Conservation (phyloP, 768 basidiomycete species). For the Tubosaeta sp. region DNA sequence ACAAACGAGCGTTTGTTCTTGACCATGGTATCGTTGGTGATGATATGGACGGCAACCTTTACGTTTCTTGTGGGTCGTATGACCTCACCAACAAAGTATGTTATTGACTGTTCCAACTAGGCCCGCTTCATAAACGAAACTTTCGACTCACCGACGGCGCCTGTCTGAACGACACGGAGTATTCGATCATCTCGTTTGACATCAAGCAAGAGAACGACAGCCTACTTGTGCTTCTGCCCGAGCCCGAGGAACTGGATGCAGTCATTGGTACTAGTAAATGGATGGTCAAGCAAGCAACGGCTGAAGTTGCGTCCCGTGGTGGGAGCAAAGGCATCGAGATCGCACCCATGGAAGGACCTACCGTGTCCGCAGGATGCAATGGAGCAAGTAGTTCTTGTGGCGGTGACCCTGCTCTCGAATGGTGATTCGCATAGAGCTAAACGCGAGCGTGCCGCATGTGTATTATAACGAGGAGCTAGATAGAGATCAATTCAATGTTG, state of each 20-base stretch:
- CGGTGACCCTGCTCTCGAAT: neutral
- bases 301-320: conserved; percentile 33
- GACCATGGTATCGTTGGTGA: conserved; percentile 69
- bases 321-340: conserved; percentile 34
- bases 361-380: neutral
- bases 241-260: conserved; percentile 47
- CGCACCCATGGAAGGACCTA: conserved; percentile 16
- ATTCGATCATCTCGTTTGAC: conserved; percentile 59
- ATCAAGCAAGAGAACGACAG: conserved; percentile 42
- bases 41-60: conserved; percentile 49
- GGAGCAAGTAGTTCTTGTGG: neutral
- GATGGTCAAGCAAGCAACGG: conserved; percentile 53
- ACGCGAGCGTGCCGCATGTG: neutral
- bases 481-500: no score
- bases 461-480: no score
- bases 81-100: neutral
- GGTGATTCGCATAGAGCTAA: neutral
- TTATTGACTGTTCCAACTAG: conserved; percentile 15
- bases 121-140: conserved; percentile 67
- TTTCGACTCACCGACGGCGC: conserved; percentile 52
- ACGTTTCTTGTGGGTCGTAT: conserved; percentile 41
- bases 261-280: conserved; percentile 63
- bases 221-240: conserved; percentile 52
- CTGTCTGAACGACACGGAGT: conserved; percentile 57
- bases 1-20: conserved; percentile 63